Evolutionary conservation across 257 asterid genomes (phyloP), one percentile per base, ranked within the genome.

Genomic region (Nyctanthes arbortristis): DNA sequence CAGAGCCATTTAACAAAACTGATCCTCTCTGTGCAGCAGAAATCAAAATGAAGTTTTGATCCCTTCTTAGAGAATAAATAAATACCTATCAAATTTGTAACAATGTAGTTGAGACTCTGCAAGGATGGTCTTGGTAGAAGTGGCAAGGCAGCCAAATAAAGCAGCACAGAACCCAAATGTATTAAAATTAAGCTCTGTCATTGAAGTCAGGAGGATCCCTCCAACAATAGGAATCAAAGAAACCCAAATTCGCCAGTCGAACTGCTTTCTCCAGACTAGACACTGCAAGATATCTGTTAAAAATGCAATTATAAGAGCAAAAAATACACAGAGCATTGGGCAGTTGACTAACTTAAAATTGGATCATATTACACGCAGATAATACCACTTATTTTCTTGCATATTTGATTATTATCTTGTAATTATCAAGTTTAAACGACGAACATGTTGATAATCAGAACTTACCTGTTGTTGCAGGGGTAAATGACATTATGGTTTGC

Each of bases 401-500:
- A 27, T 35, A 40, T 28, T 55, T 39, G 47, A 40, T 3, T 34
- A 33, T 36, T 43, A 29, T 68, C 45, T 67, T 30, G 11, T n/a
- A n/a, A n/a, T n/a, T n/a, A n/a, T n/a, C n/a, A n/a, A n/a, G n/a
- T n/a, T n/a, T n/a, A n/a, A n/a, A n/a, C n/a, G n/a, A n/a, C n/a
- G n/a, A n/a, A n/a, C n/a, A n/a, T n/a, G n/a, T n/a, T n/a, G n/a
- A n/a, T n/a, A n/a, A n/a, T 61, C 31, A 39, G 40, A 37, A 55
- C 63, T 47, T 73, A 82, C 84, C 87, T 61, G 87, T 82, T 35
- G 87, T 82, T 58, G 84, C 84, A 32, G 84, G 87, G 66, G 87
- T 82, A 69, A 82, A 82, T 11, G 87, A 79, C 65, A 78, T 82
- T 56, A 82, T 79, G 64, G 87, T 82, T 76, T 82, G 87, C 87